phyloP scores from a whole-genome alignment of 306 rosid species.

The Medicago truncatula region DNA sequence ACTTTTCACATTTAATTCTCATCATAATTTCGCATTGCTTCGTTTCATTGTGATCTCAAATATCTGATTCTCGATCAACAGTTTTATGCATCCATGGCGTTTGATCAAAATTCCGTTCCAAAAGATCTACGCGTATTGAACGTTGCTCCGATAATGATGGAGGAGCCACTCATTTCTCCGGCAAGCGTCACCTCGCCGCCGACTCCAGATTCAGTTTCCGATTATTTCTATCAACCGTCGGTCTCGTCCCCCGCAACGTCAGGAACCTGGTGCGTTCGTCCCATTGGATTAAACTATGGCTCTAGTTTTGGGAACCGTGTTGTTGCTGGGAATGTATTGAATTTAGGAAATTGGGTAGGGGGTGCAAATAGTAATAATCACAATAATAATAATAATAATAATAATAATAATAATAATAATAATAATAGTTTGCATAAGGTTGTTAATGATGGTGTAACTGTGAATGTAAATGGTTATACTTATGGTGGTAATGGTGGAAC shows the following conservation, averaged over 20 bases:
- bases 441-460: slow-evolving; percentile 46
- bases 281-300: slow-evolving; percentile 54
- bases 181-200: slow-evolving; percentile 26
- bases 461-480: slow-evolving; percentile 39
- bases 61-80: not conserved
- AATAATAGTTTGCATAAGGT: slow-evolving; percentile 45
- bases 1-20: no score
- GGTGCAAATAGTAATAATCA: not conserved
- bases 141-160: slow-evolving; percentile 57
- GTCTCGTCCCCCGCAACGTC: slow-evolving; percentile 37
- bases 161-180: slow-evolving; percentile 66
- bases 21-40: not conserved
- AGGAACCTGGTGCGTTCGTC: slow-evolving; percentile 63
- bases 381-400: slow-evolving; percentile 16
- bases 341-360: slow-evolving; percentile 52
- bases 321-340: slow-evolving; percentile 47
- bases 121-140: slow-evolving; percentile 67
- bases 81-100: slow-evolving; percentile 60
- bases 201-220: slow-evolving; percentile 48
- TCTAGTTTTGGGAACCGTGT: slow-evolving; percentile 48
- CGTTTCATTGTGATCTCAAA: slow-evolving; percentile 10
- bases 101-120: slow-evolving; percentile 70
- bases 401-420: no score
- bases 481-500: slow-evolving; percentile 36
- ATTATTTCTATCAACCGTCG: slow-evolving; percentile 47